phyloP scores from a whole-genome alignment of 2,329 filamentous ascomycete genomes.

The Talaromyces sp. region DNA sequence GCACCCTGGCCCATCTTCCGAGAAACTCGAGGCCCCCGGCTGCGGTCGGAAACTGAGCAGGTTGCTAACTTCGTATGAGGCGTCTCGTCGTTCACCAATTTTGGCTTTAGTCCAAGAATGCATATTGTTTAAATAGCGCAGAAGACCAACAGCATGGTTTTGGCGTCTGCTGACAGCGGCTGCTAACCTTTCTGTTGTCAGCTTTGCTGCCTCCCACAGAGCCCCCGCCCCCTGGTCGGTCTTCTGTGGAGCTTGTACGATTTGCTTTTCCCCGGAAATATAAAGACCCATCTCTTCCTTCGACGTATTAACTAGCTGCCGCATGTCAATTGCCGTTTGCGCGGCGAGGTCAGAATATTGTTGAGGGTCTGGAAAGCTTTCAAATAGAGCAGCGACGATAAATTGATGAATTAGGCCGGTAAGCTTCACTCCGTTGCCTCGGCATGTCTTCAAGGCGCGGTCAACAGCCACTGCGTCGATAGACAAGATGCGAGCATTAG shows the following conservation, averaged over 20 bases:
- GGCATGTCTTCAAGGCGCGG: constrained; percentile 24
- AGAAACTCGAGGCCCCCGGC: not conserved
- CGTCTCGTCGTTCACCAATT: not conserved
- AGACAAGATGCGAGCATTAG: not conserved
- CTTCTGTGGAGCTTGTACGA: not conserved
- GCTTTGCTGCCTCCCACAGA: not conserved
- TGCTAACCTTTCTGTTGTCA: not conserved
- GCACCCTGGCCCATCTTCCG: not conserved
- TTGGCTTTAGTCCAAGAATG: not conserved
- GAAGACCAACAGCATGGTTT: not conserved
- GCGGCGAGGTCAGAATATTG: constrained; percentile 32
- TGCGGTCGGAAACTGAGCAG: not conserved
- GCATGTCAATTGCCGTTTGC: constrained; percentile 39
- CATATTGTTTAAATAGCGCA: not conserved
- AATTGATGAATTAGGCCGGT: constrained; percentile 40
- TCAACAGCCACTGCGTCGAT: not conserved
- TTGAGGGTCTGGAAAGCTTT: constrained; percentile 17
- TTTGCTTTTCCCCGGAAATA: constrained; percentile 18
- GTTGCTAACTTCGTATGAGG: not conserved
- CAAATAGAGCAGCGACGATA: constrained; percentile 34
- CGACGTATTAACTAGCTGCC: constrained; percentile 26
- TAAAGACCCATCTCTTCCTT: constrained; percentile 30
- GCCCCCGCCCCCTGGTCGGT: not conserved
- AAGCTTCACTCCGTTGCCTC: constrained; percentile 34
- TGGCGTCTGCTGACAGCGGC: not conserved